A percentile compares a stretch with the other conserved stretches of the same genome.
phyloP scores from a whole-genome alignment of 1,139 yeast genomes.

The Blastobotrys apis region DNA sequence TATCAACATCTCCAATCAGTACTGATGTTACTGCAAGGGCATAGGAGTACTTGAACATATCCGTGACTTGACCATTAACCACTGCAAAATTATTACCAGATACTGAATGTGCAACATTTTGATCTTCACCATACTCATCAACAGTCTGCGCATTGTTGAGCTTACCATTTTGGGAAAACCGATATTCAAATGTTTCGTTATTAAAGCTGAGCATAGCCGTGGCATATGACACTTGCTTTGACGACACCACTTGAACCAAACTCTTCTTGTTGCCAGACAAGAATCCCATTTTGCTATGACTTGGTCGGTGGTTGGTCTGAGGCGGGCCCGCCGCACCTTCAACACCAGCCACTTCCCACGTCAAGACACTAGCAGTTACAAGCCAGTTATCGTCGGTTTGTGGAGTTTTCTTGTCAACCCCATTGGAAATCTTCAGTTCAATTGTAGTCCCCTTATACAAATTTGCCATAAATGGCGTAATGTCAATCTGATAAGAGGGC shows the following conservation, averaged over 20 bases:
- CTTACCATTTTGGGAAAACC: conserved; percentile 18
- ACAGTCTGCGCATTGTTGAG: conserved; percentile 16
- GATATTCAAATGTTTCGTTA: conserved; percentile 12
- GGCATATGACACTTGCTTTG: background rate
- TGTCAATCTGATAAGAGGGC: conserved; percentile 58
- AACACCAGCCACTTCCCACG: conserved; percentile 48
- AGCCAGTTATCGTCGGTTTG: conserved; percentile 63
- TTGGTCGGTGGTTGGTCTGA: background rate
- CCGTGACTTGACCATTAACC: conserved; percentile 12
- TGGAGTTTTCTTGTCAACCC: conserved; percentile 29
- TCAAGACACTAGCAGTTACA: conserved; percentile 57
- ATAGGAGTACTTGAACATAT: conserved; percentile 7
- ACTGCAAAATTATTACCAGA: conserved; percentile 12
- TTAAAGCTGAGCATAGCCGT: conserved; percentile 14
- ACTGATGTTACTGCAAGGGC: conserved; percentile 10
- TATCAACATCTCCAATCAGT: conserved; percentile 2
- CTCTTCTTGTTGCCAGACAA: background rate
- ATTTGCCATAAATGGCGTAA: conserved; percentile 61
- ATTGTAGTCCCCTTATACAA: conserved; percentile 45
- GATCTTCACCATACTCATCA: conserved; percentile 14
- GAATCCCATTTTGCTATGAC: conserved; percentile 1
- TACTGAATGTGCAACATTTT: conserved; percentile 16
- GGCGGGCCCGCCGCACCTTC: conserved; percentile 28
- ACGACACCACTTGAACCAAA: conserved; percentile 7
- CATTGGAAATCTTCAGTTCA: conserved; percentile 48